phyloP scores from a whole-genome alignment of 306 rosid genomes.

The Carpinus viminea region DNA sequence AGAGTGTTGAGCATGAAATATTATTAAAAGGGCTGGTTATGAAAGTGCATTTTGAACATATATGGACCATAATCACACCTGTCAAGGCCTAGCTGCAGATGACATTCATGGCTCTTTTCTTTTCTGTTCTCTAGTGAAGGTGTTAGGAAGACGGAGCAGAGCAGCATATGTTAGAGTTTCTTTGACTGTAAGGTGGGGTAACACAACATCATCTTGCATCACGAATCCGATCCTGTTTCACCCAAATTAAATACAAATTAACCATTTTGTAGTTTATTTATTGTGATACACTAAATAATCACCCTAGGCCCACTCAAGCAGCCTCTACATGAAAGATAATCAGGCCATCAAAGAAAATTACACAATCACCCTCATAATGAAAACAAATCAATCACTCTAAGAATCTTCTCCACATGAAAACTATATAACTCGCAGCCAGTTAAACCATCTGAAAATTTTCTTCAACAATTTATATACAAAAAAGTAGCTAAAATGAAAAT shows the following conservation, averaged over 20 bases:
- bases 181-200: background rate
- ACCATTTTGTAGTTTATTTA: background rate
- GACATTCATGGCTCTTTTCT: background rate
- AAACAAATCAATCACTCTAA: too few relatives aligned
- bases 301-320: too few relatives aligned
- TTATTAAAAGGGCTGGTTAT: background rate
- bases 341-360: too few relatives aligned
- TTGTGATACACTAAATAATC: too few relatives aligned
- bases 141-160: background rate
- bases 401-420: too few relatives aligned
- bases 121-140: background rate
- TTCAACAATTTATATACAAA: too few relatives aligned
- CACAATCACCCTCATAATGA: too few relatives aligned
- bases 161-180: background rate
- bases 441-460: too few relatives aligned
- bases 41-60: background rate
- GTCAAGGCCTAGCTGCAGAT: background rate
- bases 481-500: background rate
- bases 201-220: constrained; percentile 8
- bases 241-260: background rate
- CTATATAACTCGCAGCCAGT: too few relatives aligned
- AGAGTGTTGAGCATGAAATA: background rate
- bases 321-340: too few relatives aligned
- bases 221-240: background rate
- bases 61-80: background rate